Percentiles rank a stretch among this genome's conserved stretches.
Evolutionary conservation across 805 yeast species (phyloP).

Genomic region (Kodamaea lidongshanica): DNA sequence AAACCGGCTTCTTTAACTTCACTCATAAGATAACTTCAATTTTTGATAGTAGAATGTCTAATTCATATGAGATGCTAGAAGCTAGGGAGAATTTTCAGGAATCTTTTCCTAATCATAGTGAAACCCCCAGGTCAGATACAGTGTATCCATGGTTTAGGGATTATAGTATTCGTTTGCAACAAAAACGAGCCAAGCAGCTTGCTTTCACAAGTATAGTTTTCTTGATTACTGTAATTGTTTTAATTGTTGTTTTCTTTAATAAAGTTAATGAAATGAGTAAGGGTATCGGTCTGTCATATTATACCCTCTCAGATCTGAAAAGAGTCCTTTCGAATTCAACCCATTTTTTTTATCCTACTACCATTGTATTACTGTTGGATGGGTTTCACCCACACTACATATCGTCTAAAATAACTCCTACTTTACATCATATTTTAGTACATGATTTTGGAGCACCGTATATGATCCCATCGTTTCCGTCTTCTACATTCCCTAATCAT

Average conservation of each 20-base stretch:
- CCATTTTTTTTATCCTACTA: slow-evolving; percentile 66
- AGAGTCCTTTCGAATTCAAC: slow-evolving; percentile 51
- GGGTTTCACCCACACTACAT: slow-evolving; percentile 91
- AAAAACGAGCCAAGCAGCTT: too few species aligned
- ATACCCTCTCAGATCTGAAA: too few species aligned
- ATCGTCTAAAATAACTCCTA: slow-evolving; percentile 60
- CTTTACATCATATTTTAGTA: slow-evolving; percentile 50
- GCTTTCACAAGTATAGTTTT: too few species aligned
- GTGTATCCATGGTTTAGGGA: too few species aligned
- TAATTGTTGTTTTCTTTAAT: too few species aligned
- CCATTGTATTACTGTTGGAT: slow-evolving; percentile 73
- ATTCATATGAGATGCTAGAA: slow-evolving; percentile 10
- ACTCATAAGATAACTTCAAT: slow-evolving; percentile 6
- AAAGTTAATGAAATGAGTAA: too few species aligned
- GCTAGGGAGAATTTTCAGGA: not conserved
- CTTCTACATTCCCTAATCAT: slow-evolving; percentile 87
- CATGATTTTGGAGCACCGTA: slow-evolving; percentile 64
- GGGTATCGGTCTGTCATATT: too few species aligned
- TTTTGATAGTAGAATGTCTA: slow-evolving; percentile 2
- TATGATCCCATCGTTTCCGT: slow-evolving; percentile 83
- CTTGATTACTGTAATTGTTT: too few species aligned
- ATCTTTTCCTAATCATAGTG: slow-evolving; percentile 5
- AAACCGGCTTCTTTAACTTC: slow-evolving; percentile 1
- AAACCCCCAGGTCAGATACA: not conserved
- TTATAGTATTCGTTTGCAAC: too few species aligned